These are phyloP conservation scores for Meira miltonrushii DNA, from an alignment of 1,284 basidiomycete species.

Conservation along the genomic window DNA sequence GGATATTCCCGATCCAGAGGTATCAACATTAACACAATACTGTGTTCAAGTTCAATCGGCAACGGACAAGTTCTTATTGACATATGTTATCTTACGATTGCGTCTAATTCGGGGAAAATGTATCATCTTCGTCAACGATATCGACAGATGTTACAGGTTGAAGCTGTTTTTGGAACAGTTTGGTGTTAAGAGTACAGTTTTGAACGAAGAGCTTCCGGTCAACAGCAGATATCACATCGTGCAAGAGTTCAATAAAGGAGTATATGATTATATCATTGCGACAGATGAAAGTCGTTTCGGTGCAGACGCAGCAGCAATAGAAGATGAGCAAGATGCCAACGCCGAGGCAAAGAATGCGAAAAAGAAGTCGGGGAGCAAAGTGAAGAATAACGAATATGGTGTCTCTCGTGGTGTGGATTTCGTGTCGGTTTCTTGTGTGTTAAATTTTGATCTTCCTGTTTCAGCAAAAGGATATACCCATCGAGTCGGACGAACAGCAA, in stretches of 20 bases:
- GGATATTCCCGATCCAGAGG: constrained; percentile 23
- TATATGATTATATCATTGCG: constrained; percentile 97
- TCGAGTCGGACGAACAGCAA: constrained; percentile 89
- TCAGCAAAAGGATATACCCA: constrained; percentile 89
- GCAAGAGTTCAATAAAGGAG: constrained; percentile 97
- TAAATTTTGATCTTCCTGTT: constrained; percentile 94
- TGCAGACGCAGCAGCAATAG: constrained; percentile 48
- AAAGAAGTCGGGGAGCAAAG: background rate
- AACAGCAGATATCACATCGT: constrained; percentile 95
- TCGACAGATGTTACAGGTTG: constrained; percentile 86
- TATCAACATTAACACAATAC: constrained; percentile 39
- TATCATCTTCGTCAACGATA: constrained; percentile 93
- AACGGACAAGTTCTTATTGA: constrained; percentile 89
- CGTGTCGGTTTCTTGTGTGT: constrained; percentile 89
- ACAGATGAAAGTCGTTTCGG: constrained; percentile 69
- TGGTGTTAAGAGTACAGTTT: constrained; percentile 88
- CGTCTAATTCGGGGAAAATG: constrained; percentile 92
- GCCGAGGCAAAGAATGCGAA: constrained; percentile 23
- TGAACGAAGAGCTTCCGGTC: constrained; percentile 91
- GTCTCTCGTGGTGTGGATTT: constrained; percentile 97
- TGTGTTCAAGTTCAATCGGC: constrained; percentile 59
- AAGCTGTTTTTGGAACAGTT: constrained; percentile 98
- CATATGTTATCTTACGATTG: constrained; percentile 90
- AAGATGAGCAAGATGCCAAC: constrained; percentile 8
- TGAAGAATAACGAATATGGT: constrained; percentile 60